Evolutionary conservation across 345 rosid genomes (phyloP).

Genomic region (Eucalyptus regnans): DNA sequence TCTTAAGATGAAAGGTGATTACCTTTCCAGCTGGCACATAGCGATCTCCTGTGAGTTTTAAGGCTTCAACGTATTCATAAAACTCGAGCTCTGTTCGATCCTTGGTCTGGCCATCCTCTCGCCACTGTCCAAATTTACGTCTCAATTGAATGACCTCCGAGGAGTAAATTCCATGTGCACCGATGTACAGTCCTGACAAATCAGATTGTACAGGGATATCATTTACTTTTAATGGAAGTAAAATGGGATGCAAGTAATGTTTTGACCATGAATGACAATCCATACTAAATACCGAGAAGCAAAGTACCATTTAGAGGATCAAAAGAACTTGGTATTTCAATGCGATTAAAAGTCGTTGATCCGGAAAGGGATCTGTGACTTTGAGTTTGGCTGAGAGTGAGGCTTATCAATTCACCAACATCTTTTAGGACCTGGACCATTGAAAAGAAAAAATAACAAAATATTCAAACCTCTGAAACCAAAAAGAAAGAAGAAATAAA

Average conservation of each 20-base stretch:
- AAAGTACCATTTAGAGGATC: slow-evolving; percentile 76
- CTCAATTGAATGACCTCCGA: slow-evolving; percentile 83
- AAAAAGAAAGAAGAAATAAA: not conserved
- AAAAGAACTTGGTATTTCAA: slow-evolving; percentile 44
- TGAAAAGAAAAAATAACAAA: not conserved
- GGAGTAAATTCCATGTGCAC: slow-evolving; percentile 71
- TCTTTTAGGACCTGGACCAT: slow-evolving; percentile 69
- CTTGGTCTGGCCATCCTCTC: slow-evolving; percentile 41
- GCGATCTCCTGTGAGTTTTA: slow-evolving; percentile 84
- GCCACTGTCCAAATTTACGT: slow-evolving; percentile 88
- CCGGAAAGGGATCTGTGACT: slow-evolving; percentile 62
- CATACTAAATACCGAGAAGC: not conserved
- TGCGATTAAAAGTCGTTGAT: slow-evolving; percentile 75
- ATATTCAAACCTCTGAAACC: not conserved
- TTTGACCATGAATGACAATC: not conserved
- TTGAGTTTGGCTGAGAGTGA: slow-evolving; percentile 65
- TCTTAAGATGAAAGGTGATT: not conserved
- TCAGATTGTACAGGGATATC: not conserved
- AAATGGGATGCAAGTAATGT: not conserved
- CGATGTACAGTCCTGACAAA: slow-evolving; percentile 75
- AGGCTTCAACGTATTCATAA: slow-evolving; percentile 92
- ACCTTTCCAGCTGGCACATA: slow-evolving; percentile 98
- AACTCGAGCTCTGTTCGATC: slow-evolving; percentile 56
- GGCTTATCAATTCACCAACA: slow-evolving; percentile 69
- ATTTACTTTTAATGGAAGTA: not conserved